Base-by-base conservation (phyloP, 1,284 basidiomycete genomes). In the Phylloboletellus chloephorus region DNA sequence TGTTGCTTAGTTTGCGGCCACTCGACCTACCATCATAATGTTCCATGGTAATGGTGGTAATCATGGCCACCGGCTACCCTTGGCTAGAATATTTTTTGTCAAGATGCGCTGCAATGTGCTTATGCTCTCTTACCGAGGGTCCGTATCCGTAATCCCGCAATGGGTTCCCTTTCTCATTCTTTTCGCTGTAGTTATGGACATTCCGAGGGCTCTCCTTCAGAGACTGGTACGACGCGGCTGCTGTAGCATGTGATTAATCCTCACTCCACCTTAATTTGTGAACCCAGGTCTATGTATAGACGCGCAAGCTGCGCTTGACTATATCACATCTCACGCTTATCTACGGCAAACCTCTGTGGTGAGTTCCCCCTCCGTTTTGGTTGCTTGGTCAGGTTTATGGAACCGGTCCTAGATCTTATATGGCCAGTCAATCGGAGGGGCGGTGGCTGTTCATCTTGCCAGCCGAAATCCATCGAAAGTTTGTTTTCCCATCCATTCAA, bases 371-470 rank as follows among this genome's bases (percentile, higher is more conserved):
- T 23, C 7, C 3, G 7, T 13, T 31, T 4, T 15, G 8, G 2
- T 24, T 21, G 3, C 20, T 29, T 7, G 7, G 17, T 9, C n/a
- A 23, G 12, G 26, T 48, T 29, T 26, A 52, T 41, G 20, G 48
- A 48, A 36, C 32, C 31, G 57, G 59, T 39, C 48, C 17, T 44
- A 84, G 82, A 69, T 90, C 32, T 63, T 94, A 0, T 98, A 92
- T 54, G 94, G 95, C 0, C 95, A 98, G 63, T 93, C 88, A 6
- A 90, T 98, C 21, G 95, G 95, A 11, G 94, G 94, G n/a, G 94
- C 94, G 0, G 93, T 98, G 2, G 76, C 88, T 10, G 86, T 97
- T 38, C 85, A 94, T 61, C 79, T 96, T 4, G 88, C 88, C 0
- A 83, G 81, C 42, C 75, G 78, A 26, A 94, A 94, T 58, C 78